phyloP scores from a whole-genome alignment of 1,139 yeast species.

The Blastobotrys ciferrii region DNA sequence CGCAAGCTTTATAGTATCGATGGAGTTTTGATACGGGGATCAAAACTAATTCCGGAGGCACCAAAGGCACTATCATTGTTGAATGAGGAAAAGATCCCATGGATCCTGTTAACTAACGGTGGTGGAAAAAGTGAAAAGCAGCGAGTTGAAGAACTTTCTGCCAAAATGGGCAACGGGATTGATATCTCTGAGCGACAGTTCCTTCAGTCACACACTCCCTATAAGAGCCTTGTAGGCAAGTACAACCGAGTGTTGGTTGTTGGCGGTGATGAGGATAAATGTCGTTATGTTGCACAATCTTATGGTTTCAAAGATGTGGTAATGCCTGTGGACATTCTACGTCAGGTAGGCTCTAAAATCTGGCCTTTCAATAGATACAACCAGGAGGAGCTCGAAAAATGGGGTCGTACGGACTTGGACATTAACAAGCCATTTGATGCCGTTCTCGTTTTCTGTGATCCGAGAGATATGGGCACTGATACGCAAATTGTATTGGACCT shows the following conservation, averaged over 20 bases:
- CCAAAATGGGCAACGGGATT: slow-evolving; percentile 50
- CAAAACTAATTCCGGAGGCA: slow-evolving; percentile 67
- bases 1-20: no score
- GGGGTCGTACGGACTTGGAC: slow-evolving; percentile 42
- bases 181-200: slow-evolving; percentile 56
- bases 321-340: slow-evolving; percentile 70
- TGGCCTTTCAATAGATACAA: slow-evolving; percentile 72
- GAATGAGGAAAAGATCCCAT: slow-evolving; percentile 63
- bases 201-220: slow-evolving; percentile 91
- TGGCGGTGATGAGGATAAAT: slow-evolving; percentile 75
- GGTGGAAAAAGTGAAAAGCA: slow-evolving; percentile 76
- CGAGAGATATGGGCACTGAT: slow-evolving; percentile 88
- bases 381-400: slow-evolving; percentile 46
- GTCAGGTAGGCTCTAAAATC: slow-evolving; percentile 40
- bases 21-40: slow-evolving; percentile 87
- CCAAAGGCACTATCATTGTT: slow-evolving; percentile 59
- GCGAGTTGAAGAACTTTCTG: slow-evolving; percentile 57
- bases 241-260: slow-evolving; percentile 70
- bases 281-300: slow-evolving; percentile 63
- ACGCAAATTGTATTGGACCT: slow-evolving; percentile 74
- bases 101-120: slow-evolving; percentile 84
- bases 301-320: slow-evolving; percentile 84
- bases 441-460: slow-evolving; percentile 83
- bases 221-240: slow-evolving; percentile 55
- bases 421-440: slow-evolving; percentile 62